Evolutionary conservation across 2,329 filamentous ascomycete genomes (phyloP).

Genomic region (Fusarium sulawesiense): DNA sequence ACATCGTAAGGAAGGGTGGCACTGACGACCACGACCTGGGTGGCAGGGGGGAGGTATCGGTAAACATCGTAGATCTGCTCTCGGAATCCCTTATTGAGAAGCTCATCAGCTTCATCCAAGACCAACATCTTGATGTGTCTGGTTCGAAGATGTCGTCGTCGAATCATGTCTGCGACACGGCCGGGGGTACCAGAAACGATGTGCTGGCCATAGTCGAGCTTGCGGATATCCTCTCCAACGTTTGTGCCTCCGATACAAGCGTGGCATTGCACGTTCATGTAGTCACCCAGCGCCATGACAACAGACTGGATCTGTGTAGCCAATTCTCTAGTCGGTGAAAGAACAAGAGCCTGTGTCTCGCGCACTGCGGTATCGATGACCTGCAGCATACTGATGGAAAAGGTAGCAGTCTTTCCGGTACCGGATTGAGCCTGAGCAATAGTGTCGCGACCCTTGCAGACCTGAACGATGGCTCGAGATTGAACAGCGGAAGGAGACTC

Average conservation of each 20-base stretch:
- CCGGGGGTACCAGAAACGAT: conserved; percentile 98
- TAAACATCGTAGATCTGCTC: conserved; percentile 99
- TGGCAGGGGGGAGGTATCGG: conserved; percentile 94
- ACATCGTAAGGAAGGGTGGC: conserved; percentile 98
- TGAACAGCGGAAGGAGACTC: conserved; percentile 98
- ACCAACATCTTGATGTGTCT: conserved; percentile 74
- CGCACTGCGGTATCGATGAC: conserved; percentile 94
- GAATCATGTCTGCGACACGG: conserved; percentile 79
- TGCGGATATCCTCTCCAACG: conserved; percentile 96
- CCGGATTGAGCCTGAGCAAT: conserved; percentile 98
- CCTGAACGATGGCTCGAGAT: conserved; percentile 96
- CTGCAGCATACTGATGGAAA: conserved; percentile 95
- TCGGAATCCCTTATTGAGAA: conserved; percentile 91
- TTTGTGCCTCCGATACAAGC: conserved; percentile 98
- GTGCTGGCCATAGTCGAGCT: conserved; percentile 97
- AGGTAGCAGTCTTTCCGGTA: conserved; percentile 96
- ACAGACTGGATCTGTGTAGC: conserved; percentile 99
- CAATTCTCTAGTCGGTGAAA: conserved; percentile 95
- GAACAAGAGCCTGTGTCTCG: conserved; percentile 92
- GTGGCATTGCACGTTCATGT: conserved; percentile 99
- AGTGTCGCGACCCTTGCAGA: conserved; percentile 98
- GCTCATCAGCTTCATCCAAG: conserved; percentile 70
- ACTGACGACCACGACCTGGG: conserved; percentile 97
- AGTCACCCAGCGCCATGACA: conserved; percentile 99
- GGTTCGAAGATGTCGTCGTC: conserved; percentile 66